Conservation (phyloP, 805 yeast genomes). For the Zygosaccharomyces lentus region DNA sequence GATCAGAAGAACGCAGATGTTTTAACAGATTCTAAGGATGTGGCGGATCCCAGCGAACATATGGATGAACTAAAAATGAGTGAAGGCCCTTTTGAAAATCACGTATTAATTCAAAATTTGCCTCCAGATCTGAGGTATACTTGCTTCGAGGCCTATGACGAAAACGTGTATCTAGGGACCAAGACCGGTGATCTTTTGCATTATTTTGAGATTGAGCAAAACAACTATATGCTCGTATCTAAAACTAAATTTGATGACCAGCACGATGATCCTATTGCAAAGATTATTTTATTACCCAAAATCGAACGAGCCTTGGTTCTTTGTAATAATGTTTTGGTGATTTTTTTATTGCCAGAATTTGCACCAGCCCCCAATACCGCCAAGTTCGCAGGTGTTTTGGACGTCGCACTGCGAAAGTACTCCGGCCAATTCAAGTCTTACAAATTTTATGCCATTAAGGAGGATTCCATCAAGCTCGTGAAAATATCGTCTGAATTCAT, state of each 20-base stretch:
- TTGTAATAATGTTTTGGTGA: constrained; percentile 16
- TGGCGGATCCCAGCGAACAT: neutral
- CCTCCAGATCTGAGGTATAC: constrained; percentile 26
- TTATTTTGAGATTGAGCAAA: constrained; percentile 33
- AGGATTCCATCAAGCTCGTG: constrained; percentile 14
- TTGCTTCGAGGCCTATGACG: constrained; percentile 28
- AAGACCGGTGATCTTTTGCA: constrained; percentile 31
- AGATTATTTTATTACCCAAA: constrained; percentile 26
- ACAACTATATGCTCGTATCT: constrained; percentile 32
- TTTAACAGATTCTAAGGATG: neutral
- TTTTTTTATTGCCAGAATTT: constrained; percentile 34
- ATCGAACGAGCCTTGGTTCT: constrained; percentile 32
- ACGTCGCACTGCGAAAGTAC: constrained; percentile 18
- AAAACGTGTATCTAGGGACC: constrained; percentile 33
- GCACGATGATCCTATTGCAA: constrained; percentile 18
- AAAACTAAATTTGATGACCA: constrained; percentile 26
- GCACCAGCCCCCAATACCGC: constrained; percentile 32
- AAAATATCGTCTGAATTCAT: constrained; percentile 15
- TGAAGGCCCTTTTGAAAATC: constrained; percentile 23
- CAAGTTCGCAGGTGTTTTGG: constrained; percentile 18
- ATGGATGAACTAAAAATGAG: neutral
- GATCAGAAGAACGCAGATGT: neutral
- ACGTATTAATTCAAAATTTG: constrained; percentile 24
- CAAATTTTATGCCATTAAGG: constrained; percentile 14
- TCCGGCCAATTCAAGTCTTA: constrained; percentile 18